Conservation (phyloP, 1,284 basidiomycete species). For the Papiliotrema laurentii region DNA sequence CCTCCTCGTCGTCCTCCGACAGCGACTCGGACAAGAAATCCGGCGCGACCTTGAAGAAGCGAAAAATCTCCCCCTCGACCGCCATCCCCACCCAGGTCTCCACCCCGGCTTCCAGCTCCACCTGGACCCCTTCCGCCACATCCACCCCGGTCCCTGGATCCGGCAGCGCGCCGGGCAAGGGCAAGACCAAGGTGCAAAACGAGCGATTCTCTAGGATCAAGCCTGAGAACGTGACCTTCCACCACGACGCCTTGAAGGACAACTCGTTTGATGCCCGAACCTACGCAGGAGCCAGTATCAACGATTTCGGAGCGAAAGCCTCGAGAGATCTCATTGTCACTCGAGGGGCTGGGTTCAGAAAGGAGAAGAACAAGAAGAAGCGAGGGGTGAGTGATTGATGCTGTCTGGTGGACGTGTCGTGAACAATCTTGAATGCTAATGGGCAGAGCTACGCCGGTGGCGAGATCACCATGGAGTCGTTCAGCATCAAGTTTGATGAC, state of each 20-base stretch:
- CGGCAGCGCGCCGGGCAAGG: slow-evolving; percentile 8
- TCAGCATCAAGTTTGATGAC: slow-evolving; percentile 75
- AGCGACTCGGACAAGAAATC: slow-evolving; percentile 30
- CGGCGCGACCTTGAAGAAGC: slow-evolving; percentile 26
- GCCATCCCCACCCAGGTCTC: slow-evolving; percentile 39
- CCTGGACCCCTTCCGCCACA: slow-evolving; percentile 13
- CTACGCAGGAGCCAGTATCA: slow-evolving; percentile 50
- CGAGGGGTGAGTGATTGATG: slow-evolving; percentile 55
- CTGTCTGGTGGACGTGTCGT: background rate
- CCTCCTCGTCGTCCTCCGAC: slow-evolving; percentile 29
- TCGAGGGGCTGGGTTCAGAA: slow-evolving; percentile 88
- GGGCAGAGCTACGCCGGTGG: slow-evolving; percentile 74
- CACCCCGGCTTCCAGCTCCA: slow-evolving; percentile 15
- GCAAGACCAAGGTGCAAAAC: slow-evolving; percentile 32
- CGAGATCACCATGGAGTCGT: slow-evolving; percentile 79
- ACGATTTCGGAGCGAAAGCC: slow-evolving; percentile 86
- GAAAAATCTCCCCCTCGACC: slow-evolving; percentile 36
- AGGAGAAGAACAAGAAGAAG: slow-evolving; percentile 99
- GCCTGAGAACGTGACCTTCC: slow-evolving; percentile 57
- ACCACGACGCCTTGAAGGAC: slow-evolving; percentile 62
- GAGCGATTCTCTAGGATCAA: slow-evolving; percentile 79
- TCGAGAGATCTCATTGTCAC: slow-evolving; percentile 86
- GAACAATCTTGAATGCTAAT: slow-evolving; percentile 1
- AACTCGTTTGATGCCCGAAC: slow-evolving; percentile 83
- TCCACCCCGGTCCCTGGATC: slow-evolving; percentile 11